These are phyloP conservation scores for Fusarium falciforme DNA, from an alignment of 2,329 filamentous ascomycete species.

Conservation along the genomic window DNA sequence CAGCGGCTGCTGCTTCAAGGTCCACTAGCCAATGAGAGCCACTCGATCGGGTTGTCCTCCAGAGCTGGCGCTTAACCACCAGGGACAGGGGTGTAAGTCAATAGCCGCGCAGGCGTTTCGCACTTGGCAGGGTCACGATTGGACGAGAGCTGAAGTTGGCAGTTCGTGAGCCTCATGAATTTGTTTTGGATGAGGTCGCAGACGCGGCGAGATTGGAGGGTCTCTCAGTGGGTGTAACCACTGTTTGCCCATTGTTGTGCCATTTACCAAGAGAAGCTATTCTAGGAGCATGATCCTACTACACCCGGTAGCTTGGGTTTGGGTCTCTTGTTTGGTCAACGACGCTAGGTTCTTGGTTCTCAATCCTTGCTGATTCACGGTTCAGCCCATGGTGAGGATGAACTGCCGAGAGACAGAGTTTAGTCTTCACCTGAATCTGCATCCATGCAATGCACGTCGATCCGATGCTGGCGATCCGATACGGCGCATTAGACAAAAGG, in stretches of 20 bases:
- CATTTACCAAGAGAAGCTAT: slow-evolving; percentile 7
- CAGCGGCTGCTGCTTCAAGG: neutral
- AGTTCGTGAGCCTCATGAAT: slow-evolving; percentile 36
- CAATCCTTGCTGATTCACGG: slow-evolving; percentile 9
- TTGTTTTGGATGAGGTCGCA: slow-evolving; percentile 42
- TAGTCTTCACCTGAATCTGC: slow-evolving; percentile 30
- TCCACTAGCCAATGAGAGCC: slow-evolving; percentile 10
- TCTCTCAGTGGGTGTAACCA: slow-evolving; percentile 5
- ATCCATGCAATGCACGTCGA: slow-evolving; percentile 20
- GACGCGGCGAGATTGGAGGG: slow-evolving; percentile 45
- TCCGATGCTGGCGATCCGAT: slow-evolving; percentile 20
- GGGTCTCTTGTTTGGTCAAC: slow-evolving; percentile 2
- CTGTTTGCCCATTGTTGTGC: slow-evolving; percentile 6
- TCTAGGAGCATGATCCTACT: slow-evolving; percentile 20
- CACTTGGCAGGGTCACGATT: slow-evolving; percentile 32
- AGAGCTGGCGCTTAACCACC: slow-evolving; percentile 27
- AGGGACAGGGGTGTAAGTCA: slow-evolving; percentile 19
- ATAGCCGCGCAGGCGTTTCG: slow-evolving; percentile 37
- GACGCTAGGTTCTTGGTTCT: slow-evolving; percentile 3
- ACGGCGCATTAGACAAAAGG: slow-evolving; percentile 1
- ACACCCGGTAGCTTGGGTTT: slow-evolving; percentile 13
- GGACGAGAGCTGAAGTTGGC: slow-evolving; percentile 24
- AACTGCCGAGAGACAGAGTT: neutral
- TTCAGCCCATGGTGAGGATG: slow-evolving; percentile 13
- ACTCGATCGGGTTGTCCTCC: neutral